phyloP scores from a whole-genome alignment of 208 protist genomes.

The Crithidia sp. region DNA sequence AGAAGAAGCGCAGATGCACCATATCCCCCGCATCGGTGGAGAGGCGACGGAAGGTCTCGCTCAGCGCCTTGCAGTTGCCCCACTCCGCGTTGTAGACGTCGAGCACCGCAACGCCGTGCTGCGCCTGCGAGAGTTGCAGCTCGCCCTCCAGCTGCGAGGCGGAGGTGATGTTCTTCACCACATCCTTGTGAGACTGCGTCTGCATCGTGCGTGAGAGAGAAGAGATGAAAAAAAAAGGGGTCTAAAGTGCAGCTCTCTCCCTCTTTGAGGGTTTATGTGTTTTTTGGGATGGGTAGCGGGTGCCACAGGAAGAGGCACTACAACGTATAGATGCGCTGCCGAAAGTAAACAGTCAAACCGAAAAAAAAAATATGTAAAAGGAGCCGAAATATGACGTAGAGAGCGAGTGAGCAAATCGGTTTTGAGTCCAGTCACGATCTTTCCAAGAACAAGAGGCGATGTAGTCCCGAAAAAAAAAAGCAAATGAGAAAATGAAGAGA shows the following conservation, averaged over 20 bases:
- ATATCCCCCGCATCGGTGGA: slow-evolving; percentile 80
- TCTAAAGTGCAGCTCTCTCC: neutral
- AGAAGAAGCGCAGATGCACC: slow-evolving; percentile 84
- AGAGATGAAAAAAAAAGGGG: slow-evolving; percentile 13
- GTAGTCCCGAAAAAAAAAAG: neutral
- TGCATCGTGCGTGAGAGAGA: slow-evolving; percentile 16
- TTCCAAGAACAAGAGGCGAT: neutral
- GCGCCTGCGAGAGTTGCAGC: slow-evolving; percentile 76
- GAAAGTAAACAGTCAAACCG: too few relatives aligned
- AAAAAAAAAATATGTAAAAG: too few relatives aligned
- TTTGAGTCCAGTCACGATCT: neutral
- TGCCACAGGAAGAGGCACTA: too few relatives aligned
- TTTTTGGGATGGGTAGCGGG: too few relatives aligned
- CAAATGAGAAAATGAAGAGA: neutral
- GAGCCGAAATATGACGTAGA: too few relatives aligned
- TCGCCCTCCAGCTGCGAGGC: slow-evolving; percentile 78
- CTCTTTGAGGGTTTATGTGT: too few relatives aligned
- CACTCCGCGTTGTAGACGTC: slow-evolving; percentile 91
- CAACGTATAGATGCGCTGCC: too few relatives aligned
- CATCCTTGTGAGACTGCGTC: slow-evolving; percentile 60
- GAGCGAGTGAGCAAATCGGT: too few relatives aligned
- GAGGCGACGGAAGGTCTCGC: slow-evolving; percentile 86
- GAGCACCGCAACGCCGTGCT: slow-evolving; percentile 85
- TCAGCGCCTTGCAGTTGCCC: slow-evolving; percentile 85
- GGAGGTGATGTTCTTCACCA: slow-evolving; percentile 80